Conservation (phyloP, 371 early-diverging fungal genomes). For the Parasitella parasitica region DNA sequence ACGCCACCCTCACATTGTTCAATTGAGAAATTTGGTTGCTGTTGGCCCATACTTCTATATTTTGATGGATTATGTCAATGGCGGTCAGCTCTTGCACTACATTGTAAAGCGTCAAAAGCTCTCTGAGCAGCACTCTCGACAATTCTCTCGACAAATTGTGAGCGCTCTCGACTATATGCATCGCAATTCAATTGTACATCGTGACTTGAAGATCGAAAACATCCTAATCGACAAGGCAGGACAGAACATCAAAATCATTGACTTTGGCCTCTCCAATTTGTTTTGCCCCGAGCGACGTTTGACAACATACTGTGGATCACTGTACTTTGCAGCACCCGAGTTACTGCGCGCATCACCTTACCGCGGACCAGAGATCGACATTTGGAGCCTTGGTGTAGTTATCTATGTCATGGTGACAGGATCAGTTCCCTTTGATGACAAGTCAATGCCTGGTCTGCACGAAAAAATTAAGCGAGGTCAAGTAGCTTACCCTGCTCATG, state of each 20-base stretch:
- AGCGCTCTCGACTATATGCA: conserved; percentile 94
- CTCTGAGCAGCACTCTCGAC: conserved; percentile 83
- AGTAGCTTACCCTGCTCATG: conserved; percentile 78
- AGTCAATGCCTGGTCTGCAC: conserved; percentile 83
- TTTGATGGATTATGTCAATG: conserved; percentile 91
- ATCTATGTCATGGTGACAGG: conserved; percentile 94
- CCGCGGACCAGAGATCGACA: conserved; percentile 93
- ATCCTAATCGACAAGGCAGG: conserved; percentile 84
- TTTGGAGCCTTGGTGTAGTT: conserved; percentile 96
- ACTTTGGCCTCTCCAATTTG: conserved; percentile 95
- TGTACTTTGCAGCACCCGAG: conserved; percentile 98
- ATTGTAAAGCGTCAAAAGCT: conserved; percentile 86
- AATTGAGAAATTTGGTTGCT: conserved; percentile 79
- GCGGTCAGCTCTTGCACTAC: conserved; percentile 86
- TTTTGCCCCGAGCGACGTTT: conserved; percentile 78
- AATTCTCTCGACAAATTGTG: conserved; percentile 92
- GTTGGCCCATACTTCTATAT: conserved; percentile 82
- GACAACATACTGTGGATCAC: conserved; percentile 93
- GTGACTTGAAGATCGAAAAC: conserved; percentile 97
- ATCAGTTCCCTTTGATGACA: conserved; percentile 95
- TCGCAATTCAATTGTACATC: conserved; percentile 92
- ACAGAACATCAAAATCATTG: conserved; percentile 86
- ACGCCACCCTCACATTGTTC: conserved; percentile 87
- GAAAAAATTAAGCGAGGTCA: conserved; percentile 88
- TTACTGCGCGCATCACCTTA: conserved; percentile 85